A percentile compares a stretch with the other conserved stretches of the same genome.
These are phyloP conservation scores for Didymella pomorum DNA, from an alignment of 2,329 filamentous ascomycete genomes.

Conservation along the genomic window DNA sequence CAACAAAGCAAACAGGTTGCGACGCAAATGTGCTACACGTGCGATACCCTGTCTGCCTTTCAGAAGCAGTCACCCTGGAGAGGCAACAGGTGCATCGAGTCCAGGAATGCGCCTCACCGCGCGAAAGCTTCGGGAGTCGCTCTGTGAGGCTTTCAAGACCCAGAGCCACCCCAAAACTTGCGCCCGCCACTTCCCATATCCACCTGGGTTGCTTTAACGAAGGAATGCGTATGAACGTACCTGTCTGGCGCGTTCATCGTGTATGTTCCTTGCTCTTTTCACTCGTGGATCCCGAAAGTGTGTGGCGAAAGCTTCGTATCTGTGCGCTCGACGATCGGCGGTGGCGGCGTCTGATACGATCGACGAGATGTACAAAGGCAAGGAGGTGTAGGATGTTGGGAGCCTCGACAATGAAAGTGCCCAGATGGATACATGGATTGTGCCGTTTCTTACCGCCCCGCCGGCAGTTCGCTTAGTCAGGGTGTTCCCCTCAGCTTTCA, in stretches of 20 bases:
- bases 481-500: too few relatives aligned
- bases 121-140: neutral
- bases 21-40: neutral
- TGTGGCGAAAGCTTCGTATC: neutral
- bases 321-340: slow-evolving; percentile 7
- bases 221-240: slow-evolving; percentile 28
- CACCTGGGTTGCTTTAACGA: neutral
- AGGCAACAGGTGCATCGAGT: slow-evolving; percentile 4
- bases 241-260: slow-evolving; percentile 52
- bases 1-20: neutral
- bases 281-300: slow-evolving; percentile 1
- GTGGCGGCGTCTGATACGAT: neutral
- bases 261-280: slow-evolving; percentile 17
- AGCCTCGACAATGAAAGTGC: slow-evolving; percentile 9
- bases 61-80: neutral
- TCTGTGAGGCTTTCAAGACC: neutral
- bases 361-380: neutral
- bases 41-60: neutral
- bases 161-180: neutral
- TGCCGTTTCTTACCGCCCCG: slow-evolving; percentile 29
- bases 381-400: neutral
- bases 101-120: neutral
- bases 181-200: neutral
- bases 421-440: slow-evolving; percentile 18
- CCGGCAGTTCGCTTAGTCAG: slow-evolving; percentile 14